These are phyloP conservation scores for Annulohypoxylon bovei DNA, from an alignment of 495 filamentous ascomycete species.

Conservation along the genomic window DNA sequence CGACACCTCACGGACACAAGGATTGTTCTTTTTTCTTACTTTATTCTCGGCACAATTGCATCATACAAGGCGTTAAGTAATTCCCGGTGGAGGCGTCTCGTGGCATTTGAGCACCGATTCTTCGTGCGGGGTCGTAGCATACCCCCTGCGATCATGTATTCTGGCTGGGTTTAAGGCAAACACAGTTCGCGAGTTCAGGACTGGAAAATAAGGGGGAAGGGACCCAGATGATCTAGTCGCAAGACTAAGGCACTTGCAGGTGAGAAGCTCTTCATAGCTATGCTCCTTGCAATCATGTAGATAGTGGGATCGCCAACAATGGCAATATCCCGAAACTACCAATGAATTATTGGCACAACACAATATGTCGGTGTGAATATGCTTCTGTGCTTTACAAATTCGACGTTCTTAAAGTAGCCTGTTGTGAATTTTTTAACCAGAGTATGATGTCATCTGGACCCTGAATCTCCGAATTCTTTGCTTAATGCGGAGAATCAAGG, in stretches of 20 bases:
- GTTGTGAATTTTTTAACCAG: not conserved
- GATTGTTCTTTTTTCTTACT: conserved; percentile 27
- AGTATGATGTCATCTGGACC: conserved; percentile 37
- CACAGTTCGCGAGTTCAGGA: not conserved
- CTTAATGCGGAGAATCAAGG: conserved; percentile 22
- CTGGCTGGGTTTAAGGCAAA: not conserved
- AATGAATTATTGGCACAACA: not conserved
- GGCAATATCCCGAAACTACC: conserved; percentile 5
- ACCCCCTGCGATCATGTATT: conserved; percentile 2
- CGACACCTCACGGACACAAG: conserved; percentile 42
- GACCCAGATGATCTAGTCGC: conserved; percentile 3
- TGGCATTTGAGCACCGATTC: conserved; percentile 11
- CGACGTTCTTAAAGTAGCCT: too few relatives aligned
- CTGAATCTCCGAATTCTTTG: conserved; percentile 13
- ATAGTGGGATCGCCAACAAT: conserved; percentile 30
- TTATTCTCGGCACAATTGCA: conserved; percentile 28
- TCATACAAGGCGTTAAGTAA: conserved; percentile 46
- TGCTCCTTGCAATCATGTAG: conserved; percentile 8
- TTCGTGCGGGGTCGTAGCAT: not conserved
- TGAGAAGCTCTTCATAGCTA: conserved; percentile 9
- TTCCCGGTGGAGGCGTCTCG: conserved; percentile 4
- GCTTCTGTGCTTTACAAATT: too few relatives aligned
- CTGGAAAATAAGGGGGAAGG: not conserved
- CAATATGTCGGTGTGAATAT: not conserved
- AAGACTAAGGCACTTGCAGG: not conserved